These are phyloP conservation scores for Microstroma glucosiphilum DNA, from an alignment of 1,284 basidiomycete species.

Conservation along the genomic window DNA sequence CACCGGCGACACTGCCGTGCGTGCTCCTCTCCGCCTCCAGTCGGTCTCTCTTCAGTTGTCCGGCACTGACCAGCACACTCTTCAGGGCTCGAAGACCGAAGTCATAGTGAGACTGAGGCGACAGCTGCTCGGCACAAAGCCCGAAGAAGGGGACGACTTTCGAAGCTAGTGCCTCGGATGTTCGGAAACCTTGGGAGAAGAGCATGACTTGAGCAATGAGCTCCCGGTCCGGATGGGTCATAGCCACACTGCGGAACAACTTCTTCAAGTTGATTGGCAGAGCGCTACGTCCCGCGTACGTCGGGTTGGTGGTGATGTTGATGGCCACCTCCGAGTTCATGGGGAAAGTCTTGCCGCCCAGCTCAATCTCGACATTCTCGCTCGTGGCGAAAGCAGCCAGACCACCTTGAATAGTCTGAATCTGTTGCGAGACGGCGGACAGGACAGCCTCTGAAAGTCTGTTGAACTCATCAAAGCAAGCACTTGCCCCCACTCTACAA, in stretches of 20 bases:
- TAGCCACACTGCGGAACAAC: conserved; percentile 94
- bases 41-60: conserved; percentile 85
- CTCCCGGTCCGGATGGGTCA: conserved; percentile 96
- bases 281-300: conserved; percentile 94
- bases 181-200: conserved; percentile 98
- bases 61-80: conserved; percentile 89
- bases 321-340: conserved; percentile 91
- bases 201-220: conserved; percentile 99
- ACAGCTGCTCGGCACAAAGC: conserved; percentile 92
- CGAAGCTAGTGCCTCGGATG: conserved; percentile 87
- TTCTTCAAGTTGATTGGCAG: conserved; percentile 90
- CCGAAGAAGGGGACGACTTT: conserved; percentile 99
- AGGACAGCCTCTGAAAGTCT: conserved; percentile 95
- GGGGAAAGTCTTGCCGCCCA: conserved; percentile 84
- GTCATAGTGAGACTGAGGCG: conserved; percentile 96
- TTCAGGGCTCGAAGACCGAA: conserved; percentile 97
- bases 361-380: conserved; percentile 61
- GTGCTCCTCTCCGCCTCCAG: conserved; percentile 49
- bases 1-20: conserved; percentile 13
- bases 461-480: conserved; percentile 58
- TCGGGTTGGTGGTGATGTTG: conserved; percentile 90
- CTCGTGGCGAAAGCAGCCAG: conserved; percentile 72
- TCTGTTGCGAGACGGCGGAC: conserved; percentile 96
- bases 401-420: conserved; percentile 96
- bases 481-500: conserved; percentile 94